These are phyloP conservation scores for Penicillium digitatum DNA, from an alignment of 2,329 filamentous ascomycete genomes.

Conservation along the genomic window DNA sequence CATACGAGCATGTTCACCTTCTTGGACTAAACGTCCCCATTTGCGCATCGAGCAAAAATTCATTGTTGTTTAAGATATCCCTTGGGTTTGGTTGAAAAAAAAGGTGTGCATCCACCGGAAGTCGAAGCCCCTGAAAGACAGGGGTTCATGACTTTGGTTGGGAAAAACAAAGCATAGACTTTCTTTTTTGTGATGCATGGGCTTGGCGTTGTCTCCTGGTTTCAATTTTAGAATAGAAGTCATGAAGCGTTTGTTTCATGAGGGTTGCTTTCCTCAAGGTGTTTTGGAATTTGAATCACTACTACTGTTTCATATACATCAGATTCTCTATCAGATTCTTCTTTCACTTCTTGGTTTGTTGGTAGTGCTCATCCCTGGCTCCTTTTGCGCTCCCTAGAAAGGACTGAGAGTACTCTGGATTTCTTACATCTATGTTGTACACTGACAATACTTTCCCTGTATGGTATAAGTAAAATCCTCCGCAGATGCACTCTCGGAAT, in stretches of 20 bases:
- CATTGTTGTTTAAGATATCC: conserved; percentile 28
- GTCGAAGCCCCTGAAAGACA: background rate
- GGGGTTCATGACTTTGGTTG: background rate
- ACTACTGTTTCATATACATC: background rate
- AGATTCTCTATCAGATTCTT: background rate
- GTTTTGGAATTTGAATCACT: background rate
- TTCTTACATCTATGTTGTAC: too few relatives aligned
- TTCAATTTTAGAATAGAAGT: conserved; percentile 10
- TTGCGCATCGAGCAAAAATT: conserved; percentile 9
- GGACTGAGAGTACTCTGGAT: background rate
- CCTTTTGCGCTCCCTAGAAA: background rate
- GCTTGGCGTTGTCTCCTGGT: conserved; percentile 18
- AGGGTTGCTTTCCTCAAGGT: background rate
- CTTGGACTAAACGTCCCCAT: conserved; percentile 57
- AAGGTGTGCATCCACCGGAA: conserved; percentile 16
- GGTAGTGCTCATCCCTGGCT: background rate
- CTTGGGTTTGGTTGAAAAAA: conserved; percentile 20
- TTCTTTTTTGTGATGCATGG: conserved; percentile 21
- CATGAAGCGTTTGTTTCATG: conserved; percentile 8
- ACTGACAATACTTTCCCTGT: too few relatives aligned
- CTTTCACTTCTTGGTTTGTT: background rate
- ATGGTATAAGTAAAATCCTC: too few relatives aligned
- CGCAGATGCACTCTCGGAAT: background rate
- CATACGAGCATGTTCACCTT: conserved; percentile 98
- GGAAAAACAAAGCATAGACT: conserved; percentile 8